phyloP scores from a whole-genome alignment of 768 basidiomycete species.

The Rubroboletus pulcherrimus region DNA sequence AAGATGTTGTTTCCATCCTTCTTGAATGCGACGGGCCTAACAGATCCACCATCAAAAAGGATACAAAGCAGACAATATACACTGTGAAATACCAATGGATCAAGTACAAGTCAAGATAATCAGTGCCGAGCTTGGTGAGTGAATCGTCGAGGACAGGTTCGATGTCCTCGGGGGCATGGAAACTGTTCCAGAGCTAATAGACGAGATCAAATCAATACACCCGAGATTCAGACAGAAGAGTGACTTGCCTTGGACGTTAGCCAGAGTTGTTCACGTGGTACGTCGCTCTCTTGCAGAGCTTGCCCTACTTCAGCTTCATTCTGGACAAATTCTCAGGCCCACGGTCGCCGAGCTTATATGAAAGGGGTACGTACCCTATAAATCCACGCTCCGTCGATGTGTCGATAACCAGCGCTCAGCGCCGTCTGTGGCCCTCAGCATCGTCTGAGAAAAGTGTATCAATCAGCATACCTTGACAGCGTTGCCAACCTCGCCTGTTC shows the following conservation, averaged over 20 bases:
- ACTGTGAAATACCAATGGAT: slow-evolving; percentile 61
- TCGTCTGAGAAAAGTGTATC: too few species aligned
- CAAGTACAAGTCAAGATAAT: slow-evolving; percentile 78
- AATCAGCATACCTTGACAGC: slow-evolving; percentile 54
- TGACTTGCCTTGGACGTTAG: slow-evolving; percentile 53
- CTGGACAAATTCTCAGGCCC: slow-evolving; percentile 28
- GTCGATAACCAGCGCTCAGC: slow-evolving; percentile 59
- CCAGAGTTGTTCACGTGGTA: slow-evolving; percentile 64
- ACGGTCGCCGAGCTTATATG: neutral
- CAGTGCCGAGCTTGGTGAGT: slow-evolving; percentile 52
- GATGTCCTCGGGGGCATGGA: slow-evolving; percentile 71
- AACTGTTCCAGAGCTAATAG: slow-evolving; percentile 66
- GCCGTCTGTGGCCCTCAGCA: slow-evolving; percentile 40
- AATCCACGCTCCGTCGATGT: slow-evolving; percentile 72
- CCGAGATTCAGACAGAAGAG: neutral
- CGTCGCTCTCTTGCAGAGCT: slow-evolving; percentile 53
- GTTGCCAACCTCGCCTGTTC: slow-evolving; percentile 53
- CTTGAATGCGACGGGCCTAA: slow-evolving; percentile 66
- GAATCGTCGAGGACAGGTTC: slow-evolving; percentile 66
- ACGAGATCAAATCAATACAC: neutral
- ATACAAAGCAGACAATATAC: neutral
- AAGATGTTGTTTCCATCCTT: slow-evolving; percentile 47
- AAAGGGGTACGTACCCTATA: slow-evolving; percentile 46
- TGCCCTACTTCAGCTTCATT: slow-evolving; percentile 70
- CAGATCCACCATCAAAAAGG: neutral